phyloP scores from a whole-genome alignment of 441 rosid genomes.

The Theobroma grandiflorum region DNA sequence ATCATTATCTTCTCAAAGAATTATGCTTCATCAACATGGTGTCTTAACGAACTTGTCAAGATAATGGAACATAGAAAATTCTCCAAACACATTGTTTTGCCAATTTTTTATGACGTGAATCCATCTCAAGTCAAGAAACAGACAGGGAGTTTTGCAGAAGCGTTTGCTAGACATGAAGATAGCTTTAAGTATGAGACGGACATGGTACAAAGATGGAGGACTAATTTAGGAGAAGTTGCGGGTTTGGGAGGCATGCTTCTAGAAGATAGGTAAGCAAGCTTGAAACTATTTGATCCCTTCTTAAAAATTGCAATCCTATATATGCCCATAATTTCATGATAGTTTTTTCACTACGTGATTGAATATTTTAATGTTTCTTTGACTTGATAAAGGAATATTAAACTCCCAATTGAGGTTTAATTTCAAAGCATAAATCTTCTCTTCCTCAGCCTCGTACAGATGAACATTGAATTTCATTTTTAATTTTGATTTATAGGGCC shows the following conservation, averaged over 20 bases:
- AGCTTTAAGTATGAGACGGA: constrained; percentile 11
- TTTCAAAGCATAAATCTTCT: too few species aligned
- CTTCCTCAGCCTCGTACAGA: too few species aligned
- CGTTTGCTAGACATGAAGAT: constrained; percentile 41
- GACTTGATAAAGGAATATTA: too few species aligned
- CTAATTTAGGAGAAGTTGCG: constrained; percentile 41
- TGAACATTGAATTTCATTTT: too few species aligned
- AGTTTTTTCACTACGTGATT: too few species aligned
- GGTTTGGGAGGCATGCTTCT: constrained; percentile 52
- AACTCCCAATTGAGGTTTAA: too few species aligned
- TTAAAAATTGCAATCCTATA: constrained; percentile 29
- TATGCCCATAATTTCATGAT: not conserved
- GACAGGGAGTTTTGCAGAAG: constrained; percentile 42
- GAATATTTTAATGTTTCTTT: too few species aligned
- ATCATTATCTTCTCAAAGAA: constrained; percentile 45
- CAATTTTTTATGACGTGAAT: constrained; percentile 51
- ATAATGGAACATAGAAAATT: constrained; percentile 3
- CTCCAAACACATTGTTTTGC: constrained; percentile 33
- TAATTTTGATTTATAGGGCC: too few species aligned
- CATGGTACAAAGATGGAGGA: constrained; percentile 44
- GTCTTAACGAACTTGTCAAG: too few species aligned
- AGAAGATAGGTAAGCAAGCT: constrained; percentile 37
- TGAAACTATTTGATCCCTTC: too few species aligned
- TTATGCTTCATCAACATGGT: constrained; percentile 45
- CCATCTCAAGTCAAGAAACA: constrained; percentile 22